Conservation (phyloP, 805 yeast genomes). For the Metschnikowia colocasiae region DNA sequence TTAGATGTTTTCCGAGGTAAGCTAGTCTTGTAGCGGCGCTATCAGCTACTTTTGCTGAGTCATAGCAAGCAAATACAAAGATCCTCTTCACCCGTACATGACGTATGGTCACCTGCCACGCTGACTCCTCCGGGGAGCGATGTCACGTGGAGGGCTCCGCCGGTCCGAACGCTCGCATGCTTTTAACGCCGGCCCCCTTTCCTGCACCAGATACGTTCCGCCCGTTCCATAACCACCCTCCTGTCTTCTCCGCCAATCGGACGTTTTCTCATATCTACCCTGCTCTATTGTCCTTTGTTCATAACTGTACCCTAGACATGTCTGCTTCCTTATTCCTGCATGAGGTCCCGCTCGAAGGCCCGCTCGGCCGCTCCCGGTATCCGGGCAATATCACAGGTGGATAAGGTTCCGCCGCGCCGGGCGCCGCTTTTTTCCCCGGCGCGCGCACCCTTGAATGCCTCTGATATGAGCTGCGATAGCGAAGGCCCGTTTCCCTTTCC, state of each 20-base stretch:
- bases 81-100: background rate
- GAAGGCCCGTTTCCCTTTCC: conserved; percentile 11
- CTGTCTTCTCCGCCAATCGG: background rate
- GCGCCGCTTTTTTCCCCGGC: background rate
- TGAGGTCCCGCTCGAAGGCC: background rate
- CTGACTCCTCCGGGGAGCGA: background rate
- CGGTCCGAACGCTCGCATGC: background rate
- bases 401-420: conserved; percentile 11
- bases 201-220: background rate
- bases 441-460: conserved; percentile 1
- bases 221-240: background rate
- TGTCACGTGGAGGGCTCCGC: background rate
- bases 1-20: too few relatives aligned
- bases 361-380: conserved; percentile 2
- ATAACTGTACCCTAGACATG: background rate
- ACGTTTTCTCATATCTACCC: background rate
- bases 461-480: conserved; percentile 8
- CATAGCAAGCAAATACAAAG: background rate
- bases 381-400: conserved; percentile 2
- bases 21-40: too few relatives aligned
- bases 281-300: background rate
- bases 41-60: background rate
- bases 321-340: background rate
- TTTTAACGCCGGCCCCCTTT: background rate
- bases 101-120: background rate